Percentiles rank a stretch among this genome's conserved stretches.
phyloP scores from a whole-genome alignment of 2,329 filamentous ascomycete genomes.

The Oidium heveae region DNA sequence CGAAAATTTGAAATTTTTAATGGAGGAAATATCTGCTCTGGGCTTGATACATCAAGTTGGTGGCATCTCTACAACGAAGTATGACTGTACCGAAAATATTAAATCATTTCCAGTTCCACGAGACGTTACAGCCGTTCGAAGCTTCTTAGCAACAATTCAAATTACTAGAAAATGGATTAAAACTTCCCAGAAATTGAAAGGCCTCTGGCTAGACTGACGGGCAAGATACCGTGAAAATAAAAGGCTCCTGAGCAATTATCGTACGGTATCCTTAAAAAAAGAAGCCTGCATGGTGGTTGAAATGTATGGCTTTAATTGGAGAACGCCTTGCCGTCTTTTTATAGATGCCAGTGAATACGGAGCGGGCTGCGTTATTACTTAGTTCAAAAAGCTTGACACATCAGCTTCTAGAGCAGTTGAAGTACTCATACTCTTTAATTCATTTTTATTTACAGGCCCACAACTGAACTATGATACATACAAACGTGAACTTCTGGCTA shows the following conservation, averaged over 20 bases:
- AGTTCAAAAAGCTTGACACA: neutral
- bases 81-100: neutral
- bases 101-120: neutral
- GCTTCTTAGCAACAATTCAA: neutral
- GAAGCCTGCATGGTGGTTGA: neutral
- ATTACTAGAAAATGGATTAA: neutral
- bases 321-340: neutral
- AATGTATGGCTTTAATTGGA: neutral
- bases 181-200: constrained; percentile 1
- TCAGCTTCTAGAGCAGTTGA: neutral
- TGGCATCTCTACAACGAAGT: neutral
- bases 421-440: neutral
- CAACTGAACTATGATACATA: neutral
- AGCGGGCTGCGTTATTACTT: neutral
- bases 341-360: neutral
- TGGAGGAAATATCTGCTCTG: neutral
- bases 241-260: neutral
- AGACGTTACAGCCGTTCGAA: neutral
- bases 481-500: neutral
- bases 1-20: constrained; percentile 1
- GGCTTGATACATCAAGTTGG: neutral
- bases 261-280: neutral
- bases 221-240: constrained; percentile 1
- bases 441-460: neutral
- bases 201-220: neutral